Evolutionary conservation across 2,329 filamentous ascomycete species (phyloP), one percentile per base, ranked within the genome.

Genomic region (Colletotrichum simmondsii): DNA sequence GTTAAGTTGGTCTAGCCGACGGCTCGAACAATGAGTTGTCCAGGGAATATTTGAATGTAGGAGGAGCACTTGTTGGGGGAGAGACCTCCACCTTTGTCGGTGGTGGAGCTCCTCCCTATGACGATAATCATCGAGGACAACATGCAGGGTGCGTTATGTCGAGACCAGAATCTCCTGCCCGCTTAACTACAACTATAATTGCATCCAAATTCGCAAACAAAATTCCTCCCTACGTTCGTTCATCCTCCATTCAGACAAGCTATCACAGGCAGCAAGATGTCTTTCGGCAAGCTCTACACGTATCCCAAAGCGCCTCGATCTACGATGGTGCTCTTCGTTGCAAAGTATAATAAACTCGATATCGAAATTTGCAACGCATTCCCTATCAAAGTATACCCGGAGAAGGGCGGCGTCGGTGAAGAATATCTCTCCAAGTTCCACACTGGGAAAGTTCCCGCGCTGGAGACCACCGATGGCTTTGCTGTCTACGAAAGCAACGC

Each of bases 221-320:
- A 49, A 8, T 11, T 8, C 0, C 4, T n/a, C 19, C 16, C 16
- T n/a, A n/a, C 3, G n/a, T 49, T 49, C 3, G 8, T 11, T 8
- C 3, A 49, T 8, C 4, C 16, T n/a, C 7, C 5, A 49, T 4
- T 19, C 16, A 19, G 7, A 49, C 42, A 49, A 19, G 42, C 7
- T 42, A 42, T 2, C 14, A 49, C 19, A 11, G 3, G 16, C 42
- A 49, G 42, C 49, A 78, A 24, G 19, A 66, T 66, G 54, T 66
- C 63, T 42, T 66, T 66, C 32, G 63, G 63, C 53, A 66, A 66
- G 53, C 22, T 66, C 11, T 66, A 66, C 63, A 66, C 53, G 2
- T 66, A 59, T 24, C 54, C 53, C 16, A 66, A 66, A 35, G 53
- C 63, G 0, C 63, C 63, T 22, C 63, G 53, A 10, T 66, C 63